phyloP scores from a whole-genome alignment of 176 grass and related monocot species.

The Poa annua region DNA sequence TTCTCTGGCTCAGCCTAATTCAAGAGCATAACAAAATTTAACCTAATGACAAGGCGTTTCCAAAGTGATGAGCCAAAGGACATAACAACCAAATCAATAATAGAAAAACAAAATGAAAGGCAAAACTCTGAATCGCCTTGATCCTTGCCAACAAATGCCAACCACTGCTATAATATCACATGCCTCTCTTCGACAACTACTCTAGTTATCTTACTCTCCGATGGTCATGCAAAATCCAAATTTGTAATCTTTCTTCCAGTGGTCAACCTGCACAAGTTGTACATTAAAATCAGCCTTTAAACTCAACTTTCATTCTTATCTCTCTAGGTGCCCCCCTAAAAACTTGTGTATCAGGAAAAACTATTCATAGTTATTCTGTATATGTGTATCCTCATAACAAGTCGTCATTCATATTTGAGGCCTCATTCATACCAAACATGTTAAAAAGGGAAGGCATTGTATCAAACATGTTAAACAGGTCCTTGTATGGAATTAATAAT shows the following conservation, averaged over 20 bases:
- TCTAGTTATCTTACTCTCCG: too few species aligned
- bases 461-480: background rate
- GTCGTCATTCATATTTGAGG: background rate
- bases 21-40: slow-evolving; percentile 3
- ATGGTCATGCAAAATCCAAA: too few species aligned
- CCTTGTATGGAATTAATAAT: slow-evolving; percentile 21
- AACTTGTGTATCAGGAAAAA: slow-evolving; percentile 13
- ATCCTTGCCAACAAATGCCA: too few species aligned
- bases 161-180: too few species aligned
- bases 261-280: too few species aligned
- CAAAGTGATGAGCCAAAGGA: background rate
- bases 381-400: background rate
- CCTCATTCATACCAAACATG: background rate
- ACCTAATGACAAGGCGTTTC: background rate
- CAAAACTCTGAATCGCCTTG: too few species aligned
- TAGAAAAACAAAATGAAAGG: slow-evolving; percentile 39
- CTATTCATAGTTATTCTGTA: background rate
- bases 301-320: too few species aligned
- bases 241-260: too few species aligned
- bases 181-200: too few species aligned
- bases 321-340: too few species aligned
- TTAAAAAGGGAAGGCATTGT: background rate
- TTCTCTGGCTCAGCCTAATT: background rate
- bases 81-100: slow-evolving; percentile 27
- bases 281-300: too few species aligned